phyloP scores from a whole-genome alignment of 1,284 basidiomycete species.

The Xerocomus tenax region DNA sequence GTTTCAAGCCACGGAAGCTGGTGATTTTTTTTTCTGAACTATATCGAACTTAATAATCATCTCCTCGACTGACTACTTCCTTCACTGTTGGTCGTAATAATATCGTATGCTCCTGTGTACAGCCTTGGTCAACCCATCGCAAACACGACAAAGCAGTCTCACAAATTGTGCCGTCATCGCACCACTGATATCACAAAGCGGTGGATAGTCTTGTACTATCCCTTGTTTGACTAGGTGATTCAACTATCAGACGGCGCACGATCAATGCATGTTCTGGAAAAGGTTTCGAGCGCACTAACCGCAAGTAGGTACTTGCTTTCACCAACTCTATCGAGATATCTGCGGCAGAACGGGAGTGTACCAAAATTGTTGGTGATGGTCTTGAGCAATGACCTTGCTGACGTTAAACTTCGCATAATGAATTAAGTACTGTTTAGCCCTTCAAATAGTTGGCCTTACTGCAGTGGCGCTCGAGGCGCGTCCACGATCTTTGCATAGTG shows the following conservation, averaged over 20 bases:
- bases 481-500: conserved; percentile 80
- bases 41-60: conserved; percentile 62
- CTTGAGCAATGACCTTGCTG: conserved; percentile 79
- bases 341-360: conserved; percentile 89
- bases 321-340: conserved; percentile 90
- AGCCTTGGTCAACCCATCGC: conserved; percentile 4
- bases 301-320: conserved; percentile 92
- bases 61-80: conserved; percentile 90
- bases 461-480: conserved; percentile 61
- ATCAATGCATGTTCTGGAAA: background rate
- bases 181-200: conserved; percentile 72
- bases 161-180: conserved; percentile 94
- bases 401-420: conserved; percentile 53
- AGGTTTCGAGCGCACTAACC: conserved; percentile 41
- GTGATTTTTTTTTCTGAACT: background rate
- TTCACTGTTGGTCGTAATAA: conserved; percentile 85
- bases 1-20: background rate
- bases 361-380: conserved; percentile 93
- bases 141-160: conserved; percentile 23
- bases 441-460: conserved; percentile 38
- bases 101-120: conserved; percentile 80
- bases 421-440: background rate
- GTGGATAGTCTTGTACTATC: conserved; percentile 92
- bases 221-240: conserved; percentile 85
- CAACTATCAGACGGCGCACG: conserved; percentile 42